A percentile compares a stretch with the other conserved stretches of the same genome.
Conservation (phyloP, 768 basidiomycete genomes). For the Sporobolomyces roseus region DNA sequence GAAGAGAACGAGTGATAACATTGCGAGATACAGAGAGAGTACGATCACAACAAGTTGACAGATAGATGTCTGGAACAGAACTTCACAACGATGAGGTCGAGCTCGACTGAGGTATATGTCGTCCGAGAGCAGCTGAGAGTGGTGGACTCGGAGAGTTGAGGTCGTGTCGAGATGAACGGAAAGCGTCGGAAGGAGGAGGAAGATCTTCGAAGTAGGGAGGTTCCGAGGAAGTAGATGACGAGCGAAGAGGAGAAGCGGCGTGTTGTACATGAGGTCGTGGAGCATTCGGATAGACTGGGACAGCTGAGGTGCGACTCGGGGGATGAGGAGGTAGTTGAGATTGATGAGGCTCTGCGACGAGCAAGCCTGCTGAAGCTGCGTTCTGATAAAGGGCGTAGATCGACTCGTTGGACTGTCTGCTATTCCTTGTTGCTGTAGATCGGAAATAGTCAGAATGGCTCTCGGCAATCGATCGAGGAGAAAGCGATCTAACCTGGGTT, state of each 20-base stretch:
- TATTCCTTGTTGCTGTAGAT: not conserved
- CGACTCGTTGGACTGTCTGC: conserved; percentile 8
- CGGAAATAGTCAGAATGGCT: not conserved
- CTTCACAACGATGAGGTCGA: conserved; percentile 2
- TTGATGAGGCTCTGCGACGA: not conserved
- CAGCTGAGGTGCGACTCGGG: not conserved
- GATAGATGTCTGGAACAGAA: not conserved
- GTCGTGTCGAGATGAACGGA: not conserved
- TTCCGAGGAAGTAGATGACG: not conserved
- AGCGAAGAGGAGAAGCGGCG: conserved; percentile 1
- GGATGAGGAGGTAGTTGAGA: not conserved
- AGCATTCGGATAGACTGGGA: not conserved
- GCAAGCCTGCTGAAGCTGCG: conserved; percentile 11
- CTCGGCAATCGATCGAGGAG: no score
- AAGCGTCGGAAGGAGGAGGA: not conserved
- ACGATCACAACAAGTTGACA: not conserved
- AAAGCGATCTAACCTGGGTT: no score
- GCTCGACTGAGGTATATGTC: conserved; percentile 9
- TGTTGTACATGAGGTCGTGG: not conserved
- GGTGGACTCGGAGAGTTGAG: conserved; percentile 18
- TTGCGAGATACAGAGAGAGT: not conserved
- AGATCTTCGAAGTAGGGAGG: not conserved
- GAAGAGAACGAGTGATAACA: not conserved
- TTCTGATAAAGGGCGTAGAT: conserved; percentile 28
- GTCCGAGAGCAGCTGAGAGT: conserved; percentile 7